Evolutionary conservation across 139 green algal genomes (phyloP).

Genomic region (Chlorella sp.): DNA sequence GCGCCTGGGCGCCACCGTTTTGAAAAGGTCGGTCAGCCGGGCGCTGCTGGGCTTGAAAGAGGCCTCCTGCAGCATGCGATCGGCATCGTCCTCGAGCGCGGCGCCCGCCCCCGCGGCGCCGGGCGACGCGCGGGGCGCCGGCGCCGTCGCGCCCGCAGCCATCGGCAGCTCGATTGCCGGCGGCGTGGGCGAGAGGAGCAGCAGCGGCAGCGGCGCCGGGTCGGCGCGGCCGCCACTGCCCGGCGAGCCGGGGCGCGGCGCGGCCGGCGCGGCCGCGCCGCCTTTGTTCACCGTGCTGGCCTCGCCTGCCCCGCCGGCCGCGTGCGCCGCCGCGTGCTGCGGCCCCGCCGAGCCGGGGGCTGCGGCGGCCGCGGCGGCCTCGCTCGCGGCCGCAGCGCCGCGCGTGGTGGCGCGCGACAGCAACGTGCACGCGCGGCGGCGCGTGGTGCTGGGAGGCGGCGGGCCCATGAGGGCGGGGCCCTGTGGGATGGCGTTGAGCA

Average conservation of each 20-base stretch:
- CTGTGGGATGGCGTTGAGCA: slow-evolving; percentile 5
- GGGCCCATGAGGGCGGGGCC: neutral
- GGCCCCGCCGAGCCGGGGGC: neutral
- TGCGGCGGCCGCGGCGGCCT: neutral
- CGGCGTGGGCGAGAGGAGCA: slow-evolving; percentile 20
- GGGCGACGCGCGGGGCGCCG: neutral
- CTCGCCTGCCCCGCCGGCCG: too few species aligned
- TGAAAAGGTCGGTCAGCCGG: slow-evolving; percentile 17
- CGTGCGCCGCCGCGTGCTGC: neutral
- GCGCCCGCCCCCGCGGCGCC: neutral
- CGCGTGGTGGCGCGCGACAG: neutral
- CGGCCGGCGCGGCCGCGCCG: too few species aligned
- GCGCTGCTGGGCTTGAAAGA: slow-evolving; percentile 20
- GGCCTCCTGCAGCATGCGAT: slow-evolving; percentile 13
- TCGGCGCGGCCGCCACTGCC: too few species aligned
- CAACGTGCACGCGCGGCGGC: too few species aligned
- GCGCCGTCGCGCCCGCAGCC: slow-evolving; percentile 3
- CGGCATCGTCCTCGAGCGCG: neutral
- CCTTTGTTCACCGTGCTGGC: too few species aligned
- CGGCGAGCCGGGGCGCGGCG: too few species aligned
- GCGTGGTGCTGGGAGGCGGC: neutral
- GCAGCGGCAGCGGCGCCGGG: slow-evolving; percentile 18
- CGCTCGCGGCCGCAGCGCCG: neutral
- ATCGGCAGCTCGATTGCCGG: slow-evolving; percentile 14
- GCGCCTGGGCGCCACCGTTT: neutral